Evolutionary conservation across 768 basidiomycete species (phyloP), one percentile per base, ranked within the genome.

Genomic region (Gloeopeniophorella convolvens): DNA sequence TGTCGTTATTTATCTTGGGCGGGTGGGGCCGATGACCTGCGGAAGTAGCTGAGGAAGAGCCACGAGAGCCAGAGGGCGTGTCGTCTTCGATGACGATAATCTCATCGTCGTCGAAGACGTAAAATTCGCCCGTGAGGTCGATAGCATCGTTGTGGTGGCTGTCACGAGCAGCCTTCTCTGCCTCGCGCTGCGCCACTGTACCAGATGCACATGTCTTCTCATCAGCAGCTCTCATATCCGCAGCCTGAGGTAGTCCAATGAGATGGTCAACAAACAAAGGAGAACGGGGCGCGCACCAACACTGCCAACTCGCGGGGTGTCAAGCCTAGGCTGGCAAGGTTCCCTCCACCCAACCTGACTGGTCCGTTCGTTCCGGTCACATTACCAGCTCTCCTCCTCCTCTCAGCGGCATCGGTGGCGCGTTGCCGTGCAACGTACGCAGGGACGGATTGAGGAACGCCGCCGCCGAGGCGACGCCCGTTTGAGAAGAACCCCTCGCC

Each of bases 401-500:
- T 83, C 69, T 95, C 89, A 0, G 92, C 89, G 11, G 88, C 87
- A 59, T 82, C 82, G 3, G 91, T 67, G 11, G 86, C 90, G 51
- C 80, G 84, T 36, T 68, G 61, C 13, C 79, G 75, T 6, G 83
- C 88, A 23, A 83, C 51, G 60, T 85, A 76, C 11, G 75, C 76
- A 2, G 88, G 79, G 0, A 86, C 61, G 62, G 88, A 72, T 58
- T 85, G 88, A 2, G 83, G 82, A 16, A 83, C 67, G 27, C 79
- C 76, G 5, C 60, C 59, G n/a, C 91, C 89, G 0, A 97, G 63
- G 21, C 82, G 70, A 11, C 71, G 71, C 1, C 94, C 94, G n/a
- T 74, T 69, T 21, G 83, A 73, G 64, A 81, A 81, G 75, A 96
- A 97, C 3, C 93, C 94, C 66, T 96, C 93, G 12, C 94, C 92